Evolutionary conservation across 2,329 filamentous ascomycete species (phyloP).

Genomic region (Fusarium decemcellulare): DNA sequence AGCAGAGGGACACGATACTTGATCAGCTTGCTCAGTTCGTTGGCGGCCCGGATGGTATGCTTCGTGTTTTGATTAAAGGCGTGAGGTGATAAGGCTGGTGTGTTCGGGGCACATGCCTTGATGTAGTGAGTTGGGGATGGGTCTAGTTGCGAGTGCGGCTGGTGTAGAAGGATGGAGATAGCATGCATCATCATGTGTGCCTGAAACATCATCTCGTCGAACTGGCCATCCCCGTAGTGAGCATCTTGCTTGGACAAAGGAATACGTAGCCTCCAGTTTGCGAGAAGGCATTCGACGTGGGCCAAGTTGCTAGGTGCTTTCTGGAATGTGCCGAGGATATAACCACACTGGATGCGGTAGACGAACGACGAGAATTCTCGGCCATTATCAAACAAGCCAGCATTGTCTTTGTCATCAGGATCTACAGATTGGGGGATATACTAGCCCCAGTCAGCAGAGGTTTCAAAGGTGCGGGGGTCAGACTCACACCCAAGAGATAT

Average conservation of each 20-base stretch:
- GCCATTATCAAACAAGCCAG: constrained; percentile 78
- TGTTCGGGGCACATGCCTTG: constrained; percentile 77
- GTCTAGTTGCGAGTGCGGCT: constrained; percentile 83
- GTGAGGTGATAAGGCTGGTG: constrained; percentile 62
- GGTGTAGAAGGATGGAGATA: constrained; percentile 81
- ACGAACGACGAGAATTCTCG: constrained; percentile 85
- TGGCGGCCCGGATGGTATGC: constrained; percentile 84
- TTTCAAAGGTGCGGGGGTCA: accelerated
- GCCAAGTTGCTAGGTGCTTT: constrained; percentile 64
- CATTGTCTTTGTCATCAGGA: constrained; percentile 81
- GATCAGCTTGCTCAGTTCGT: constrained; percentile 80
- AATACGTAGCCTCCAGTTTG: constrained; percentile 85
- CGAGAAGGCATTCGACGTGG: constrained; percentile 66
- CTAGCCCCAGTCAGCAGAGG: constrained; percentile 51
- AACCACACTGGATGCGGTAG: constrained; percentile 85
- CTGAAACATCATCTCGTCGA: constrained; percentile 94
- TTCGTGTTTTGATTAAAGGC: constrained; percentile 78
- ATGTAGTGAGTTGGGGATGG: constrained; percentile 70
- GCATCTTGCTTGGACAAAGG: constrained; percentile 79
- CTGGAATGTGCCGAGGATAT: constrained; percentile 84
- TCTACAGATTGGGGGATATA: constrained; percentile 71
- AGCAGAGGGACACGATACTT: constrained; percentile 79
- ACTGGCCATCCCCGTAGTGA: constrained; percentile 77
- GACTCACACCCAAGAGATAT: constrained; percentile 69
- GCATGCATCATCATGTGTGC: constrained; percentile 82